Evolutionary conservation across 192 early-diverging fungal species (phyloP).

Genomic region (Anaeromyces robustus): DNA sequence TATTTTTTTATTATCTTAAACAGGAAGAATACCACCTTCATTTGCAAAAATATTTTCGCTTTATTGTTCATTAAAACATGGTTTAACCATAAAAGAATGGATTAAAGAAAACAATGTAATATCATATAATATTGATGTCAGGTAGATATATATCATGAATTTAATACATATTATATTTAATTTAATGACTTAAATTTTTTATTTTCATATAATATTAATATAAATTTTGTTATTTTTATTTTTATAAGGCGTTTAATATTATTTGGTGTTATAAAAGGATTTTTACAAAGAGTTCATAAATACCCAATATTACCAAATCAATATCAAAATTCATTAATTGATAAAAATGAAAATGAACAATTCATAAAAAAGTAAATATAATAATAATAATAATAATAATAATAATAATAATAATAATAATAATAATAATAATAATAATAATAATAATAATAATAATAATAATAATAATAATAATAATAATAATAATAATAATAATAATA

Average conservation of each 20-base stretch:
- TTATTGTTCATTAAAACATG: slow-evolving; percentile 64
- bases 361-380: neutral
- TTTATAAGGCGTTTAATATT: slow-evolving; percentile 61
- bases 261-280: slow-evolving; percentile 73
- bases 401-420: too few relatives aligned
- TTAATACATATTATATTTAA: neutral
- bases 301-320: slow-evolving; percentile 54
- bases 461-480: too few relatives aligned
- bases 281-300: slow-evolving; percentile 78
- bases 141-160: slow-evolving; percentile 17
- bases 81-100: slow-evolving; percentile 71
- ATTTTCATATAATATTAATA: too few relatives aligned
- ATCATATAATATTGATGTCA: slow-evolving; percentile 56
- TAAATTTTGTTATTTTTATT: too few relatives aligned
- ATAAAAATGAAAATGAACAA: neutral
- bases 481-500: too few relatives aligned
- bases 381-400: too few relatives aligned
- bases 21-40: slow-evolving; percentile 23
- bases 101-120: slow-evolving; percentile 55
- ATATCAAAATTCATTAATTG: slow-evolving; percentile 1
- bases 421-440: too few relatives aligned
- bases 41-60: slow-evolving; percentile 58
- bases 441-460: too few relatives aligned
- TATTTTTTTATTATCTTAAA: neutral
- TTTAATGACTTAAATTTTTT: too few relatives aligned